These are phyloP conservation scores for Phytopythium sindhum DNA, from an alignment of 352 stramenopile species.

Conservation along the genomic window DNA sequence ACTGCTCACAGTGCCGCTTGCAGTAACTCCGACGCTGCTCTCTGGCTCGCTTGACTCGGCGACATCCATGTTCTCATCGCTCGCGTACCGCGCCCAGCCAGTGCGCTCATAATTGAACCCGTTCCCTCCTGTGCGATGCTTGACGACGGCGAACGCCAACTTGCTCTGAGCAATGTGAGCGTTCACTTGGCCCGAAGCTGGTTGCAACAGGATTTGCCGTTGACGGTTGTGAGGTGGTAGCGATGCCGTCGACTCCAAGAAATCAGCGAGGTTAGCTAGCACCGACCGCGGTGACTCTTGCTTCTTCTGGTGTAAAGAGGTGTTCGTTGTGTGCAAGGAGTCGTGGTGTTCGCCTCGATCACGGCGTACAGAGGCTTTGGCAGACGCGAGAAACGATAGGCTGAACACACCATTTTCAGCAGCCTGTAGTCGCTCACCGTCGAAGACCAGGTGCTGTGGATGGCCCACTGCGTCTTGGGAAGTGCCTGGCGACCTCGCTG, in stretches of 20 bases:
- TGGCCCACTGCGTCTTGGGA: neutral
- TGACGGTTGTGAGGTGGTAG: conserved; percentile 15
- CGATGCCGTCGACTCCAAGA: conserved; percentile 18
- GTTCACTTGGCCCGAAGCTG: conserved; percentile 5
- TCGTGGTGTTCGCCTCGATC: neutral
- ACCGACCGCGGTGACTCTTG: neutral
- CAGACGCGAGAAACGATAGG: conserved; percentile 49
- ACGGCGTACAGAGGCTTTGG: conserved; percentile 16
- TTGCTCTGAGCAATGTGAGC: conserved; percentile 55
- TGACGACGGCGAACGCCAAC: conserved; percentile 31
- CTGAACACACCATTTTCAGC: conserved; percentile 41
- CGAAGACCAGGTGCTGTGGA: conserved; percentile 52
- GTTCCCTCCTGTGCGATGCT: conserved; percentile 5
- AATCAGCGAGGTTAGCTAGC: conserved; percentile 8
- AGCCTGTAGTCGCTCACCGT: conserved; percentile 26
- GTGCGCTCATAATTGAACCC: conserved; percentile 38
- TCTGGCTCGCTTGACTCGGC: conserved; percentile 1
- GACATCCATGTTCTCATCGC: conserved; percentile 12
- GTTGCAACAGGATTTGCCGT: conserved; percentile 26
- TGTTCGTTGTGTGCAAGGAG: neutral
- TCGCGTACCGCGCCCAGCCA: conserved; percentile 28
- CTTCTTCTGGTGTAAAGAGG: neutral
- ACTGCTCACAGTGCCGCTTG: neutral
- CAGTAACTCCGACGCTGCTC: neutral
- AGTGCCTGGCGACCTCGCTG: neutral